Conservation (phyloP, 148 eudicot genomes). For the Arctostaphylos glauca region DNA sequence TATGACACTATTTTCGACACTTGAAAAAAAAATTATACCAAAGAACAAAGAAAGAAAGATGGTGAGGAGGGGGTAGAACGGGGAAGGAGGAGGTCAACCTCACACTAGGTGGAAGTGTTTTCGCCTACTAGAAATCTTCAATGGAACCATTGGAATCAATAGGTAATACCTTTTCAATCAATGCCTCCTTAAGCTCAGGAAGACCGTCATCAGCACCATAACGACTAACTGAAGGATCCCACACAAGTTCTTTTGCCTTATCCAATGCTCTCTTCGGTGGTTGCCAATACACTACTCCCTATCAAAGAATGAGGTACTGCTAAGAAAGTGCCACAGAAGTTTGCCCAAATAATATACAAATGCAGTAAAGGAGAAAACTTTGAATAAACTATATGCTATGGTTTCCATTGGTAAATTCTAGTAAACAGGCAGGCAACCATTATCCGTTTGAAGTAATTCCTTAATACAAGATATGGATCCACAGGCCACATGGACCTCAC, state of each 20-base stretch:
- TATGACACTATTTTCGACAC: background rate
- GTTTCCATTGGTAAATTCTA: background rate
- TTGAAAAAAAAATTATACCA: background rate
- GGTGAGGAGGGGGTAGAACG: too few relatives aligned
- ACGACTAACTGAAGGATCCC: constrained; percentile 82
- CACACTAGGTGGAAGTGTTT: background rate
- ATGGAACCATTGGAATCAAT: background rate
- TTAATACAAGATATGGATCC: background rate
- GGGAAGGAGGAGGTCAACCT: too few relatives aligned
- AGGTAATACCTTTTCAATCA: constrained; percentile 61
- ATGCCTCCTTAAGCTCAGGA: constrained; percentile 83
- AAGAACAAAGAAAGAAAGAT: background rate
- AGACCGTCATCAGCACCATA: constrained; percentile 98
- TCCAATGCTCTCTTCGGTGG: constrained; percentile 83
- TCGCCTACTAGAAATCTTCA: background rate
- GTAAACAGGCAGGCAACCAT: background rate
- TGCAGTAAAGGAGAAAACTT: background rate
- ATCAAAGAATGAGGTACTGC: constrained; percentile 12
- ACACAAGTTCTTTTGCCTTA: constrained; percentile 66
- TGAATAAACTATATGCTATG: background rate
- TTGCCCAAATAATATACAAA: background rate
- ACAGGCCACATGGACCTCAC: background rate
- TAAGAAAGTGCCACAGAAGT: constrained; percentile 15
- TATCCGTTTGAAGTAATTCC: background rate
- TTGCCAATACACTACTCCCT: constrained; percentile 99